Conservation (phyloP, 371 early-diverging fungal species). For the Batkoa obscura region DNA sequence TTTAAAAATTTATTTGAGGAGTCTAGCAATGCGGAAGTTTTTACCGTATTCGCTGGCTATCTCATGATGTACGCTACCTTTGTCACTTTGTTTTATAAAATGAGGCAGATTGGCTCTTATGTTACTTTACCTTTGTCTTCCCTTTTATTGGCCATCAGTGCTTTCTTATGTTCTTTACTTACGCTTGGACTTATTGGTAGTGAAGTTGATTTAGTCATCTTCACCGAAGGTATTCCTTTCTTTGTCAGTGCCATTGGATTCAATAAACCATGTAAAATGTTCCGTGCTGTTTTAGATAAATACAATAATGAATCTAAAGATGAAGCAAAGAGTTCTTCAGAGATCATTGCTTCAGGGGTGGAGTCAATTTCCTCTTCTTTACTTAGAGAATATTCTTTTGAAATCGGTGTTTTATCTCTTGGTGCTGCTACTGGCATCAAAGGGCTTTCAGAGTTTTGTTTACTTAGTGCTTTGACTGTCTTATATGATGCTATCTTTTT, state of each 20-base stretch:
- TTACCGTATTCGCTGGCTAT: slow-evolving; percentile 62
- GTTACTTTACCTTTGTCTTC: slow-evolving; percentile 47
- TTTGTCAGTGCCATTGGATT: slow-evolving; percentile 83
- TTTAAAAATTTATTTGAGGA: slow-evolving; percentile 7
- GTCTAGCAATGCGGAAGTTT: slow-evolving; percentile 57
- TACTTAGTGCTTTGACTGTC: slow-evolving; percentile 57
- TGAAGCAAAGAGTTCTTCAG: slow-evolving; percentile 20
- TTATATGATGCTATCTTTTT: slow-evolving; percentile 64
- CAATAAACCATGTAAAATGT: slow-evolving; percentile 66
- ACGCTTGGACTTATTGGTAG: slow-evolving; percentile 37
- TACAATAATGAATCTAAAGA: background rate
- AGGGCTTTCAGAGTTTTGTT: slow-evolving; percentile 63
- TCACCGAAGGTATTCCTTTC: slow-evolving; percentile 76
- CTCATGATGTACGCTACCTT: slow-evolving; percentile 72
- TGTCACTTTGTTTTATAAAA: slow-evolving; percentile 57
- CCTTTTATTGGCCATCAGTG: slow-evolving; percentile 25
- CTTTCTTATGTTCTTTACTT: slow-evolving; percentile 56
- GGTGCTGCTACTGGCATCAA: slow-evolving; percentile 60
- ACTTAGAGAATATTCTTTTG: slow-evolving; percentile 59
- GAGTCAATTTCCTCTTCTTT: slow-evolving; percentile 41
- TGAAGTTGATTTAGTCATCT: slow-evolving; percentile 1
- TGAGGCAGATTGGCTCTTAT: slow-evolving; percentile 71
- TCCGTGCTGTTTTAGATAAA: slow-evolving; percentile 51
- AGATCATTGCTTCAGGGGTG: slow-evolving; percentile 47
- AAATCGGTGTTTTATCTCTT: slow-evolving; percentile 52